Conservation (phyloP, 2,329 filamentous ascomycete genomes). For the Fusarium staphyleae region DNA sequence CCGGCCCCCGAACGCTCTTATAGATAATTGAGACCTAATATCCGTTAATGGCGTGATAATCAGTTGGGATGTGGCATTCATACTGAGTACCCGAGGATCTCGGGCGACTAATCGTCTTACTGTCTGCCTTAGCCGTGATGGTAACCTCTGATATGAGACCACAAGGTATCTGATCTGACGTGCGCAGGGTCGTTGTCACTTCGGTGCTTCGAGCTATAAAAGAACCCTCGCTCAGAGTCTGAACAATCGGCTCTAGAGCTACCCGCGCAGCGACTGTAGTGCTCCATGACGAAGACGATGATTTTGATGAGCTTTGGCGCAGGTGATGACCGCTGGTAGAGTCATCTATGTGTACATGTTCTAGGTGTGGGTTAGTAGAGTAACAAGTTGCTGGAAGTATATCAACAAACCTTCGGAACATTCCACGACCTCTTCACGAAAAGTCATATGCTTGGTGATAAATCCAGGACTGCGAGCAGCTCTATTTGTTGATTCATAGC, state of each 20-base stretch:
- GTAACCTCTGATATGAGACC: constrained; percentile 28
- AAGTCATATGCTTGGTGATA: background rate
- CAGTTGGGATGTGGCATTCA: background rate
- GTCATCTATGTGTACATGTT: background rate
- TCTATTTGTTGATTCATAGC: constrained; percentile 5
- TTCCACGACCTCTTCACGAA: background rate
- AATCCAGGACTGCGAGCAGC: constrained; percentile 2
- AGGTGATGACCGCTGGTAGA: background rate
- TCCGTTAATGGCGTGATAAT: background rate
- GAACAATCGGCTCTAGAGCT: constrained; percentile 14
- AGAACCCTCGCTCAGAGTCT: constrained; percentile 24
- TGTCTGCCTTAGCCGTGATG: constrained; percentile 12
- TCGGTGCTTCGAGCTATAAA: constrained; percentile 31
- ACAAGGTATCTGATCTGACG: background rate
- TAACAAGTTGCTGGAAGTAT: too few relatives aligned
- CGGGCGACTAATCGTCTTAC: constrained; percentile 5
- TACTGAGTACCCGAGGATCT: constrained; percentile 14
- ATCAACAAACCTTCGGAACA: background rate
- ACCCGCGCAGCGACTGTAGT: constrained; percentile 1
- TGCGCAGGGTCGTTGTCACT: constrained; percentile 14
- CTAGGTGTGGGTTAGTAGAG: too few relatives aligned
- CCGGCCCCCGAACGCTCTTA: constrained; percentile 13
- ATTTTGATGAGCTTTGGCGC: constrained; percentile 1
- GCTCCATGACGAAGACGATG: background rate
- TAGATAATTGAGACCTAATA: constrained; percentile 7